phyloP scores from a whole-genome alignment of 345 rosid species.

The Eucalyptus dawsonii region DNA sequence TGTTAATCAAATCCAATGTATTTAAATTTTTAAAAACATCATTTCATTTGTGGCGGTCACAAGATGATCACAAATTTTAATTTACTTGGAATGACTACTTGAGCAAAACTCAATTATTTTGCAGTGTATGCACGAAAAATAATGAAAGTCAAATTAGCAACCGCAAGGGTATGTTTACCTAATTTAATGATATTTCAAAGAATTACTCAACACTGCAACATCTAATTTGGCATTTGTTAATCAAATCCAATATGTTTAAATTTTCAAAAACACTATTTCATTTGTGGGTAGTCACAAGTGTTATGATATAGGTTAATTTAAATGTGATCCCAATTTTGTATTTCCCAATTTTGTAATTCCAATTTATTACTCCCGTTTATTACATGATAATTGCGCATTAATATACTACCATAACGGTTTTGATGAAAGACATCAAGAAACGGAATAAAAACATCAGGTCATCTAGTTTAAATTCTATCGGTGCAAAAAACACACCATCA shows the following conservation, averaged over 20 bases:
- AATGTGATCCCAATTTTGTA: too few relatives aligned
- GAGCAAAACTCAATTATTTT: not conserved
- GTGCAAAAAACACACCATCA: too few relatives aligned
- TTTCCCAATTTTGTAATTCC: too few relatives aligned
- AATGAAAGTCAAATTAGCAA: not conserved
- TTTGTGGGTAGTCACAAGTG: not conserved
- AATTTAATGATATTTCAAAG: not conserved
- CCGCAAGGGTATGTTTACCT: not conserved
- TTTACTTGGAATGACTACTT: not conserved
- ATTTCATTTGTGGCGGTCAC: too few relatives aligned
- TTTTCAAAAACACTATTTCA: not conserved
- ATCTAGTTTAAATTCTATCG: too few relatives aligned
- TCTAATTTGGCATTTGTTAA: not conserved
- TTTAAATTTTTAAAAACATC: too few relatives aligned
- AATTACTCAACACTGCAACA: not conserved
- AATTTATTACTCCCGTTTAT: fast-evolving
- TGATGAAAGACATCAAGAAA: too few relatives aligned
- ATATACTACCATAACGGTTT: too few relatives aligned
- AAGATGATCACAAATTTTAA: too few relatives aligned
- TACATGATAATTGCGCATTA: too few relatives aligned
- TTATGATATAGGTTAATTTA: too few relatives aligned
- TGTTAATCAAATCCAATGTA: not conserved
- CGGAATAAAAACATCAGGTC: fast-evolving
- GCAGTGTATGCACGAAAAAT: not conserved
- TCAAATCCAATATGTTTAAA: not conserved